phyloP scores from a whole-genome alignment of 306 rosid genomes.

The Ceratonia siliqua region DNA sequence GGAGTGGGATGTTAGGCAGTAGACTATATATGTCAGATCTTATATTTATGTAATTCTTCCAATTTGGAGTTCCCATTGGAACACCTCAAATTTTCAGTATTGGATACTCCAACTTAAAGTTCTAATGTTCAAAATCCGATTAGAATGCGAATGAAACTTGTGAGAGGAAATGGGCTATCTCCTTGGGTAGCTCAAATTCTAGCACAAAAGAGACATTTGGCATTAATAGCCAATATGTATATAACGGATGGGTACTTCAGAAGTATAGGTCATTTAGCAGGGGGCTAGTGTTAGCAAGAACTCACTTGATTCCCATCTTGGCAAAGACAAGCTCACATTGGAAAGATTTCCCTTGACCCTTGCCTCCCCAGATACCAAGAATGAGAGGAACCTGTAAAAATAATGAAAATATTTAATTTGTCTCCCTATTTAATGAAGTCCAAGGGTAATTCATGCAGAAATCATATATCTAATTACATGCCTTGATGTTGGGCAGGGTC shows the following conservation, averaged over 20 bases:
- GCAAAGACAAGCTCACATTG: slow-evolving; percentile 94
- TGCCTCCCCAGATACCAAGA: slow-evolving; percentile 99
- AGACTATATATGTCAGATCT: too few relatives aligned
- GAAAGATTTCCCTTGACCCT: slow-evolving; percentile 99
- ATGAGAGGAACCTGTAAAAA: slow-evolving; percentile 77
- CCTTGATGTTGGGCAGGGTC: slow-evolving; percentile 94
- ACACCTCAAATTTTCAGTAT: not conserved
- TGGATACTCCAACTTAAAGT: not conserved
- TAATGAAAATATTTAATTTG: not conserved
- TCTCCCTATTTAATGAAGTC: not conserved
- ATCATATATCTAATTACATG: not conserved
- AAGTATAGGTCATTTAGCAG: not conserved
- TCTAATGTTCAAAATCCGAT: too few relatives aligned
- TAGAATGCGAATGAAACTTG: not conserved
- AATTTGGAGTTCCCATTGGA: not conserved
- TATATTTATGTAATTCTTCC: not conserved
- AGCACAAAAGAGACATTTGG: not conserved
- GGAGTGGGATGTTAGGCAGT: not conserved
- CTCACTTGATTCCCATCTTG: slow-evolving; percentile 99
- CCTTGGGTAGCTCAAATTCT: not conserved
- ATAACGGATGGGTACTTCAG: not conserved
- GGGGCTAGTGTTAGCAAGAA: slow-evolving; percentile 2
- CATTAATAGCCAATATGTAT: not conserved
- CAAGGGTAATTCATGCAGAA: not conserved
- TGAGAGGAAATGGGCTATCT: not conserved